Base-by-base conservation (phyloP, 2,329 filamentous ascomycete genomes). In the Dichotomopilus funicola region DNA sequence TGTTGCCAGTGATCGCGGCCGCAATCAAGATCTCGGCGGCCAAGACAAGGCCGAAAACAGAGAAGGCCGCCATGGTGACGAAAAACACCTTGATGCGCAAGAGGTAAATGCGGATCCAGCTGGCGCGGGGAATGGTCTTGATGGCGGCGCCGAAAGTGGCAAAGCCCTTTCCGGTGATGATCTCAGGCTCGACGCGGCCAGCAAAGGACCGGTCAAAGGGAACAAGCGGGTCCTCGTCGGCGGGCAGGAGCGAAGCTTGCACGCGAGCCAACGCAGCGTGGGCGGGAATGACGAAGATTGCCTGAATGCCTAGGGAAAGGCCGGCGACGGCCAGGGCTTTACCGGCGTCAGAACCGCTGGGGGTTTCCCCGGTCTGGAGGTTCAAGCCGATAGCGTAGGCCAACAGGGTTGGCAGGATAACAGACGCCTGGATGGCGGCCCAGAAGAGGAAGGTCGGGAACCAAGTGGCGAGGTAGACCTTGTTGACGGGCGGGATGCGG, bases 151-250 rank as follows among this genome's bases (percentile, higher is more conserved):
- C 69, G 65, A 92, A 79, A 42, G 86, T 81, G 59, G 89, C 78
- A 62, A 82, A 84, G 62, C 89, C 88, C 60, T 78, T 81, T 53
- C 87, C 89, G 57, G 83, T 85, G n/a, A 90, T 75, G 49, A 90
- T 78, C 57, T 82, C 80, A n/a, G 88, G 85, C 61, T 86, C 82
- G 34, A 92, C 82, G 67, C 85, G 87, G 63, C 89, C 89, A 60
- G 80, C 82, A 66, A 95, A 95, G 35, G 86, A 86, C 61, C 91
- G 88, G 76, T 97, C 92, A 65, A 97, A 96, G 36, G 89, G 86
- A 38, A 97, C 85, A 61, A 96, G 88, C 33, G 89, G 84, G 72
- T 95, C 87, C 62, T 91, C 81, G 13, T 89, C 85, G 57, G 89
- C 86, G 0, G 90, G 82, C 2, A 97, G 82, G 63, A 96, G 83